Evolutionary conservation across 1,284 basidiomycete genomes (phyloP), one percentile per base, ranked within the genome.

Genomic region (Boletus coffeatus): DNA sequence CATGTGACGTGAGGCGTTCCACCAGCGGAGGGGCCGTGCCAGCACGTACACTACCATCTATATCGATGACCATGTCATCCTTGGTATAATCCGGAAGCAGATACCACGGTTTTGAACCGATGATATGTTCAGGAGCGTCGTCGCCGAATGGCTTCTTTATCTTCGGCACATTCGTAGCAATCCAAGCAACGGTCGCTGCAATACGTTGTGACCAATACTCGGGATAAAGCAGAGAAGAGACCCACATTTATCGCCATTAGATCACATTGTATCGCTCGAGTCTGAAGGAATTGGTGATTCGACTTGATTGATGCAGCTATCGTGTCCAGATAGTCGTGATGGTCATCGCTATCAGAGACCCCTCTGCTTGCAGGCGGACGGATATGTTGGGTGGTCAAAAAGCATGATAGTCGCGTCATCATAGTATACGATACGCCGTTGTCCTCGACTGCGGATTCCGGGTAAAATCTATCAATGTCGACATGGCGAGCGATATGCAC

Each of bases 1-100:
- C 92, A 74, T 99, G 96, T 39, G 92, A 88, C 2, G 96, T 98
- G 62, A 98, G 78, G 6, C 93, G 85, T 71, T 95, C 94, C 5
- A 98, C 87, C 8, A 98, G 79, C 3, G 94, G 93, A 16, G 84
- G 78, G 11, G 96, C 81, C 1, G 95, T 96, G 1, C 94, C 96
- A 29, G 92, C 96, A 62, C 90, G 87, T 62, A 98, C 89, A 62
- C 83, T 81, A 46, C 89, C 89, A 71, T 94, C 93, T 4, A 89
- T 83, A 69, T 94, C 92, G 68, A 97, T 86, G 65, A 93, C 75
- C 67, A 98, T 91, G 67, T 97, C 94, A 13, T 83, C 82, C 57
- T 88, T 84, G 61, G 83, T 84, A 73, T 93, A 94, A 68, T 91
- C 90, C 4, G 90, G 85, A 21, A 86, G 86, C 61, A 98, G 80